Base-by-base conservation (phyloP, 345 rosid species). In the Excoecaria agallocha region DNA sequence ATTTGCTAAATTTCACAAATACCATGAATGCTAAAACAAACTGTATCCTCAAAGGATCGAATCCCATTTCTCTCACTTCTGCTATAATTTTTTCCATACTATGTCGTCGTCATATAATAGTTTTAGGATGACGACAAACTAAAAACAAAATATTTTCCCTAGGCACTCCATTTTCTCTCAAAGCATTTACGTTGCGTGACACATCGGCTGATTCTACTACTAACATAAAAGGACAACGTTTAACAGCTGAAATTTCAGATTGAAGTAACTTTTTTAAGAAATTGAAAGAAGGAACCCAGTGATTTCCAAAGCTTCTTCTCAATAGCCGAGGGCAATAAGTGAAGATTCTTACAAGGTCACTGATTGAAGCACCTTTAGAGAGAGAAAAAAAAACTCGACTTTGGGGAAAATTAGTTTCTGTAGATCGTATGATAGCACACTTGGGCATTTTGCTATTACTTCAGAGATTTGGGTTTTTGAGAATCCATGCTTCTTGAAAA, bases 351-450 rank as follows among this genome's bases (percentile, higher is more conserved):
- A 43, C 56, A 68, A 75, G 54, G 49, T 72, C 74, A 48, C 30
- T 4, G 1, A 57, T 22, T 3, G 79, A 78, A 25, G 68, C 16
- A 13, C 75, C 81, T 57, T 50, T 78, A 8, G 82, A 72, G 6
- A 4, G 12, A n/a, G 78, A 72, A 50, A 78, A 82, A 82, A 72
- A 50, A 78, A 82, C 12, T 78, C 61, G 4, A 81, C n/a, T 50
- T 74, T 78, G 37, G 86, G 87, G 48, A 69, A 12, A 70, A 85
- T 75, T 55, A 46, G 80, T 38, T 66, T 77, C 52, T 58, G 80
- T 10, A 80, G 83, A 3, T 48, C 56, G 38, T 3, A 0, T 13
- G 48, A 1, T 5, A 84, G 73, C 30, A 82, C 3, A 2, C 0
- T 5, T 6, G 85, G 82, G n/a, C 0, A 2, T 69, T 8, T 73